These are phyloP conservation scores for Aquilaria agallochum DNA, from an alignment of 441 rosid species.

Conservation along the genomic window DNA sequence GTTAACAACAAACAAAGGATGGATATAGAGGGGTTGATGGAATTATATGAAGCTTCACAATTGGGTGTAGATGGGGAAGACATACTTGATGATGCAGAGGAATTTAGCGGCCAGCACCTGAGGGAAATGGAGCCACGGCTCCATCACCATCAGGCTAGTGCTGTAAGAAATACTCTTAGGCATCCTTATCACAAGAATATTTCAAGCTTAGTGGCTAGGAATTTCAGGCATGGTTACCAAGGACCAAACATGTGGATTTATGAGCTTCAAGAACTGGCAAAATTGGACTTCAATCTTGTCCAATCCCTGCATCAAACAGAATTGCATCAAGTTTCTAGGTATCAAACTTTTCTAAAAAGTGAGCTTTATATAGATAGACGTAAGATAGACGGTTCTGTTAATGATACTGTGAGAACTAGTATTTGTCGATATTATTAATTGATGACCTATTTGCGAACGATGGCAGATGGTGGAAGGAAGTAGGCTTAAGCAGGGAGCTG, in stretches of 20 bases:
- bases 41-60: constrained; percentile 35
- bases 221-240: constrained; percentile 4
- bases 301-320: constrained; percentile 29
- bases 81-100: constrained; percentile 24
- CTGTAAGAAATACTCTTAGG: constrained; percentile 19
- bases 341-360: neutral
- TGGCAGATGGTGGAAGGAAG: constrained; percentile 61
- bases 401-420: no score
- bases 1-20: constrained; percentile 5
- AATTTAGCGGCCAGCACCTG: constrained; percentile 16
- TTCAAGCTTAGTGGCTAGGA: constrained; percentile 24
- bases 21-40: constrained; percentile 28
- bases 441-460: neutral
- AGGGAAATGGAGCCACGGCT: constrained; percentile 6
- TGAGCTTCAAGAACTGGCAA: constrained; percentile 26
- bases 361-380: no score
- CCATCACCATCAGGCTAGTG: constrained; percentile 10
- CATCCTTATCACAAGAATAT: constrained; percentile 39
- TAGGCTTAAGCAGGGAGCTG: constrained; percentile 32
- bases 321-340: constrained; percentile 21
- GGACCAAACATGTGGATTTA: constrained; percentile 15
- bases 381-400: neutral
- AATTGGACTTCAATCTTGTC: constrained; percentile 18
- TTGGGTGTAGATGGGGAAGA: constrained; percentile 25
- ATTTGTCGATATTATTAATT: neutral